These are phyloP conservation scores for Tympanopsis confertula DNA, from an alignment of 2,329 filamentous ascomycete species.

Conservation along the genomic window DNA sequence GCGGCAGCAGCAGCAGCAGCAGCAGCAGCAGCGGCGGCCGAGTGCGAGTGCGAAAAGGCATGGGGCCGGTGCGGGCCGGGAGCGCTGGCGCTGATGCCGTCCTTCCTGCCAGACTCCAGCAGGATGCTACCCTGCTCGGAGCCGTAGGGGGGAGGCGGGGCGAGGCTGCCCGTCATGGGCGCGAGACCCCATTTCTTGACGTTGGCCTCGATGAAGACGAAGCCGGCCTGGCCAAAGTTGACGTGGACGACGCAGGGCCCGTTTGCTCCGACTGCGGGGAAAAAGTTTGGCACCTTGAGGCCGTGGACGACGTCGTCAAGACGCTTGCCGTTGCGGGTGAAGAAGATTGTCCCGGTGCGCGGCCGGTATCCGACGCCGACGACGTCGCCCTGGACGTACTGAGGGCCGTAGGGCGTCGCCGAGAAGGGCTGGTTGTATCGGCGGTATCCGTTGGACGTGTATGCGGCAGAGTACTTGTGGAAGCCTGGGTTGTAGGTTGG, in stretches of 20 bases:
- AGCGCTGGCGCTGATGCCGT: constrained; percentile 37
- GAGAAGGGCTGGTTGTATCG: constrained; percentile 88
- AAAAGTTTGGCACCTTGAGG: constrained; percentile 90
- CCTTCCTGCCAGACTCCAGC: constrained; percentile 67
- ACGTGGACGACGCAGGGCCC: constrained; percentile 88
- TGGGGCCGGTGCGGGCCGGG: constrained; percentile 23
- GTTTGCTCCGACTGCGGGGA: constrained; percentile 91
- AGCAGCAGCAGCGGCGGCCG: constrained; percentile 30
- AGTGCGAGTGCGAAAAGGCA: constrained; percentile 4
- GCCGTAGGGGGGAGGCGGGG: constrained; percentile 93
- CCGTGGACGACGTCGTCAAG: constrained; percentile 89
- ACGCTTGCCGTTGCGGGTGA: constrained; percentile 95
- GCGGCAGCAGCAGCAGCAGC: constrained; percentile 26
- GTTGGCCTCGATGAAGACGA: constrained; percentile 98
- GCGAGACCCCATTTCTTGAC: constrained; percentile 99
- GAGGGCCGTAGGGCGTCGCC: constrained; percentile 68
- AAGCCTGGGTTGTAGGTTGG: constrained; percentile 43
- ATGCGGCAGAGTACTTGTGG: constrained; percentile 86
- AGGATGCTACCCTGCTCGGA: constrained; percentile 95
- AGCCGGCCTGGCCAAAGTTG: constrained; percentile 94
- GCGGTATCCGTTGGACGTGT: constrained; percentile 75
- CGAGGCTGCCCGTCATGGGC: constrained; percentile 87
- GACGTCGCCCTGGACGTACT: constrained; percentile 85
- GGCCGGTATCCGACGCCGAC: constrained; percentile 91
- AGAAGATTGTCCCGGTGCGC: constrained; percentile 89